phyloP scores from a whole-genome alignment of 163 green algal genomes.

The Volvox carteri region DNA sequence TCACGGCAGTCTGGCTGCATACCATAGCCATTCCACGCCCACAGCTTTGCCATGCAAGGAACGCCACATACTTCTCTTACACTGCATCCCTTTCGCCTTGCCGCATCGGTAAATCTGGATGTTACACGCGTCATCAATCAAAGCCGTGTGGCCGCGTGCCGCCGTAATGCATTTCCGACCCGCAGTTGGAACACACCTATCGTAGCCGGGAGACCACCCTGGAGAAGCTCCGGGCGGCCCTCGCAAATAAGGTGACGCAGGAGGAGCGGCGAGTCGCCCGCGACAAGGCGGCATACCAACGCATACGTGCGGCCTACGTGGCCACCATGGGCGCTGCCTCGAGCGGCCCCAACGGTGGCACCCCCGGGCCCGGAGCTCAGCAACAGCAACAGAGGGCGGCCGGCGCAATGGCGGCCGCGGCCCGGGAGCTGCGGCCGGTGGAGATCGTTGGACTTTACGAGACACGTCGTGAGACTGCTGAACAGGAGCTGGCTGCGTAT shows the following conservation, averaged over 20 bases:
- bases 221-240: constrained; percentile 55
- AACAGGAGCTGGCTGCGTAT: constrained; percentile 71
- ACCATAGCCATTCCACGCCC: too few relatives aligned
- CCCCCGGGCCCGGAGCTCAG: neutral
- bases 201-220: constrained; percentile 55
- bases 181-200: constrained; percentile 43
- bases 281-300: constrained; percentile 70
- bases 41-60: too few relatives aligned
- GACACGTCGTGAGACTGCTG: constrained; percentile 68
- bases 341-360: neutral
- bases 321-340: neutral
- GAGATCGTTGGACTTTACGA: constrained; percentile 88
- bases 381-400: constrained; percentile 34
- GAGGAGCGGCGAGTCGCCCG: constrained; percentile 76
- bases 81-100: too few relatives aligned
- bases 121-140: too few relatives aligned
- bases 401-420: constrained; percentile 71
- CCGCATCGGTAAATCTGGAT: too few relatives aligned
- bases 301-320: constrained; percentile 18
- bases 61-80: too few relatives aligned
- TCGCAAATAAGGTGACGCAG: constrained; percentile 65
- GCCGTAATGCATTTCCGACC: neutral
- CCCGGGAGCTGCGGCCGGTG: constrained; percentile 81
- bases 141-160: too few relatives aligned
- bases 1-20: too few relatives aligned